Conservation (phyloP, 768 basidiomycete genomes). For the Lyophyllum atratum region DNA sequence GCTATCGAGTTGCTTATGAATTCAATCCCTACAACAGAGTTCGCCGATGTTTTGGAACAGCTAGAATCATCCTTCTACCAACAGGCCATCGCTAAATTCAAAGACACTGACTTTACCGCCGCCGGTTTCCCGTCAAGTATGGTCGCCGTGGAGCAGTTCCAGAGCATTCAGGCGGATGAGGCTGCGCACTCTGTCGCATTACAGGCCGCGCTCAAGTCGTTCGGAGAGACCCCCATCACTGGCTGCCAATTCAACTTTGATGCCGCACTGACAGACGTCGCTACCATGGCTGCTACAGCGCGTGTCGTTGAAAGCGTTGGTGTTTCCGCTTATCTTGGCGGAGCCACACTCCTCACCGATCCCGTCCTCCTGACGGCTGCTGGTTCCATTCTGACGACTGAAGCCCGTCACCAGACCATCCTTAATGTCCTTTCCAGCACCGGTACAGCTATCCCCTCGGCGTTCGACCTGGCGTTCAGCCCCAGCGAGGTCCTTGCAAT, state of each 20-base stretch:
- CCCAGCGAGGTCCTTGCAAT: slow-evolving; percentile 74
- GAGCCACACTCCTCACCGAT: slow-evolving; percentile 61
- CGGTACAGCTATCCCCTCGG: slow-evolving; percentile 60
- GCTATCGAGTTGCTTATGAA: neutral
- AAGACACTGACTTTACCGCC: slow-evolving; percentile 56
- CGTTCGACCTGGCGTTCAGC: slow-evolving; percentile 74
- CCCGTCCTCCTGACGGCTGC: slow-evolving; percentile 65
- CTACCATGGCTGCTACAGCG: slow-evolving; percentile 69
- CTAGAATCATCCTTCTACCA: slow-evolving; percentile 71
- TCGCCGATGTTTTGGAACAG: slow-evolving; percentile 75
- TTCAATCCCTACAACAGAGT: slow-evolving; percentile 45
- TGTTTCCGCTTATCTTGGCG: slow-evolving; percentile 77
- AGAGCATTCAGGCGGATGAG: slow-evolving; percentile 63
- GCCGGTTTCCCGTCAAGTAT: slow-evolving; percentile 65
- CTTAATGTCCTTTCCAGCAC: slow-evolving; percentile 67
- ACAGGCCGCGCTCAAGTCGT: slow-evolving; percentile 50
- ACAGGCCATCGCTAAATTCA: slow-evolving; percentile 67
- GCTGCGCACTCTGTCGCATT: slow-evolving; percentile 56
- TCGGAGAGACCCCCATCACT: slow-evolving; percentile 55
- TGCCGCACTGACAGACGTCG: slow-evolving; percentile 60
- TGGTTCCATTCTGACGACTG: slow-evolving; percentile 73
- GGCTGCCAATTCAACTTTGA: slow-evolving; percentile 72
- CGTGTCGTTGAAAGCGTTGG: slow-evolving; percentile 79
- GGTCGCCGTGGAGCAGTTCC: slow-evolving; percentile 62
- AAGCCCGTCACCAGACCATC: slow-evolving; percentile 82